Percentiles rank a stretch among this genome's conserved stretches.
Conservation (phyloP, 306 rosid species). For the Sphenostylis stenocarpa region DNA sequence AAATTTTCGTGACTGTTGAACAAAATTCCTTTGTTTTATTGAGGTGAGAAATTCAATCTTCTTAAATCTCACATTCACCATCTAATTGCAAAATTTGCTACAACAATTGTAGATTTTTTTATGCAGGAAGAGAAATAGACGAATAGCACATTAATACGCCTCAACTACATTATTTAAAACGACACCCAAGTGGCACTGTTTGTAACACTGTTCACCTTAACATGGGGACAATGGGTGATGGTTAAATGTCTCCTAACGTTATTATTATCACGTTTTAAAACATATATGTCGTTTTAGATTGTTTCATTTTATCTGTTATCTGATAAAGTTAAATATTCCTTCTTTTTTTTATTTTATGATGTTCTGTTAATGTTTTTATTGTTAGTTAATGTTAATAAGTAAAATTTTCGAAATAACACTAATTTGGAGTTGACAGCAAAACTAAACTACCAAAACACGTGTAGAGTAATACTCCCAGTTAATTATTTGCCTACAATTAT, state of each 20-base stretch:
- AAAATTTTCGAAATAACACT: not conserved
- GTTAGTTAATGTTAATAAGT: too few species aligned
- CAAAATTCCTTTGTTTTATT: too few species aligned
- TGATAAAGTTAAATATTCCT: not conserved
- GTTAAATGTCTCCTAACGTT: not conserved
- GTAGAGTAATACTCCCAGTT: not conserved
- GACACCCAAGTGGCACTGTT: not conserved
- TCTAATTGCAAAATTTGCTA: not conserved
- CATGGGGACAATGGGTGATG: not conserved
- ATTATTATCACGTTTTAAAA: not conserved
- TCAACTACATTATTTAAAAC: conserved; percentile 4
- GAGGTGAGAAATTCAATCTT: conserved; percentile 7
- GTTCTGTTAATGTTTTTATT: not conserved
- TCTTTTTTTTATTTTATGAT: not conserved
- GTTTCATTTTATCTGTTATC: not conserved
- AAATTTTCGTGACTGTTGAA: not conserved
- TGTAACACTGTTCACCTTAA: not conserved
- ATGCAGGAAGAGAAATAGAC: not conserved
- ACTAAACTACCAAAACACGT: not conserved
- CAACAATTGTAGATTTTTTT: too few species aligned
- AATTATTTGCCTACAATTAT: not conserved
- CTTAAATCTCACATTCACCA: not conserved
- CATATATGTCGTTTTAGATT: not conserved
- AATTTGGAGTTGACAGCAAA: not conserved
- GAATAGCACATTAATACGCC: not conserved